Evolutionary conservation across 257 asterid genomes (phyloP).

Genomic region (Gardenia jasminoides): DNA sequence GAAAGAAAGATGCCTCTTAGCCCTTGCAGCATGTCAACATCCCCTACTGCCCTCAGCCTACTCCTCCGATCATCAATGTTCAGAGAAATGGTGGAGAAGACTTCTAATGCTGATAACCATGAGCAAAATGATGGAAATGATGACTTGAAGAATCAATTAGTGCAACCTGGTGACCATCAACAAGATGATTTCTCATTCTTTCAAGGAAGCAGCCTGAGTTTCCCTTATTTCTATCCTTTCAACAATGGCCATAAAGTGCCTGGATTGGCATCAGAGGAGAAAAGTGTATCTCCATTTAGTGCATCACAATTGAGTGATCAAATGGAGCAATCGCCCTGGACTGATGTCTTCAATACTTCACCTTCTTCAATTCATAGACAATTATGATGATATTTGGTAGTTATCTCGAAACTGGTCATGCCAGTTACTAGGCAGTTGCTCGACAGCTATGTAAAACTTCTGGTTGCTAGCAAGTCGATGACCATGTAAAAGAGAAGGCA

Average conservation of each 20-base stretch:
- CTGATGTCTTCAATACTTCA: constrained; percentile 14
- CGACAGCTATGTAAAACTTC: background rate
- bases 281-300: constrained; percentile 12
- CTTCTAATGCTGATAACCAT: constrained; percentile 10
- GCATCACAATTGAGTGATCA: constrained; percentile 15
- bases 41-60: constrained; percentile 70
- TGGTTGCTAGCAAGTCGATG: background rate
- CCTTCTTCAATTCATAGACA: constrained; percentile 7
- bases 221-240: constrained; percentile 16
- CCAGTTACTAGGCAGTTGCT: background rate
- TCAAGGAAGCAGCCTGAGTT: constrained; percentile 15
- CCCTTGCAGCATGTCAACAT: constrained; percentile 39
- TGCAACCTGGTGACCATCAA: background rate
- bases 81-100: constrained; percentile 61
- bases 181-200: constrained; percentile 28
- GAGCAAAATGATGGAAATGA: constrained; percentile 18
- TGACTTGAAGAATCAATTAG: constrained; percentile 10
- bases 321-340: constrained; percentile 26
- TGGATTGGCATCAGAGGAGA: constrained; percentile 23
- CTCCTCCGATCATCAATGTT: constrained; percentile 69
- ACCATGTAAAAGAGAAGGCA: background rate
- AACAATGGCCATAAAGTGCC: constrained; percentile 16
- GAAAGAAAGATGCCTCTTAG: constrained; percentile 62
- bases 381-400: background rate
- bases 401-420: background rate